phyloP scores from a whole-genome alignment of 2,329 filamentous ascomycete genomes.

The Cladosporium oxysporum region DNA sequence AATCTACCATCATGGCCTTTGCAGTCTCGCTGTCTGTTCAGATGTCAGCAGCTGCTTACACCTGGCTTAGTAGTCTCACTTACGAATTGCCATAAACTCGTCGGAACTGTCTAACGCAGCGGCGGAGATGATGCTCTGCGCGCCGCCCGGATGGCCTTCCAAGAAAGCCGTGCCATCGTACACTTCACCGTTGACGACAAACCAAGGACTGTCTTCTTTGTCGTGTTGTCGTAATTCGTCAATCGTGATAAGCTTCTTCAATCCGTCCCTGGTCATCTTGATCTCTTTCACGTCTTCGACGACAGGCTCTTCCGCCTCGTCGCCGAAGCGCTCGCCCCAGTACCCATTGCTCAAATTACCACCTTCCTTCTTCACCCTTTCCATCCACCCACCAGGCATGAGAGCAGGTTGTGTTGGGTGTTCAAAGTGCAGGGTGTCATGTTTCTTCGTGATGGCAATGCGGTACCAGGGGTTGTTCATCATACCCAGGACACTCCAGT shows the following conservation, averaged over 20 bases:
- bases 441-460: constrained; percentile 71
- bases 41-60: background rate
- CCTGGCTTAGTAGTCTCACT: constrained; percentile 41
- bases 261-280: constrained; percentile 71
- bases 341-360: constrained; percentile 78
- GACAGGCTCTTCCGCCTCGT: constrained; percentile 46
- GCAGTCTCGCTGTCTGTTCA: constrained; percentile 80
- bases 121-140: constrained; percentile 77
- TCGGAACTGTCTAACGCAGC: constrained; percentile 83
- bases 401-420: constrained; percentile 82
- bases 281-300: constrained; percentile 64
- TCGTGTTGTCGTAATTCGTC: constrained; percentile 72
- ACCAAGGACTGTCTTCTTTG: constrained; percentile 71
- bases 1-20: constrained; percentile 82
- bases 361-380: constrained; percentile 78
- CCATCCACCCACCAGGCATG: constrained; percentile 88
- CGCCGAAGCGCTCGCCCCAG: constrained; percentile 74
- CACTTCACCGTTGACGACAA: constrained; percentile 83
- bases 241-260: constrained; percentile 65
- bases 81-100: constrained; percentile 90
- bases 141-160: constrained; percentile 81
- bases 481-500: constrained; percentile 94
- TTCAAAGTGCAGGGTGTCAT: constrained; percentile 70
- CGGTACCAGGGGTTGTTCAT: constrained; percentile 98
- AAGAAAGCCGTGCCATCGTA: constrained; percentile 84